Evolutionary conservation across 805 yeast genomes (phyloP), one percentile per base, ranked within the genome.

Genomic region (Saccharomycopsis synnaedendra): DNA sequence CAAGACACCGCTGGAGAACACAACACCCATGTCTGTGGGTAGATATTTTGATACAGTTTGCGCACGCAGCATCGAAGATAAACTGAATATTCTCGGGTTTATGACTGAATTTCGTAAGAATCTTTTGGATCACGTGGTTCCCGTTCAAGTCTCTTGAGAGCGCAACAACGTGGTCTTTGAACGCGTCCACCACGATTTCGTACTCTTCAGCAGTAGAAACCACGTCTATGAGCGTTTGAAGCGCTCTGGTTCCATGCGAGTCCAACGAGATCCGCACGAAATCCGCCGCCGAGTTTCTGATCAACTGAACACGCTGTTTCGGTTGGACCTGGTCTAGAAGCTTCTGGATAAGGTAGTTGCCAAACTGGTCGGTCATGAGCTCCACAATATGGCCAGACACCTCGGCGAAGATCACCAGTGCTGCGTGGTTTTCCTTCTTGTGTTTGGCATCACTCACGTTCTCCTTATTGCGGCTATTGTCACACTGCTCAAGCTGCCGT

Each of bases 1-100:
- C 97, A 57, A 93, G 74, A 64, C 97, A 89, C 57, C 97, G 76
- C 66, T 90, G 98, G 49, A 90, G 70, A 30, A 90, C 97, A 65
- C 97, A 90, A 67, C 98, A 93, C 5, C 97, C 98, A 60, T 93
- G 97, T 59, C 96, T 77, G 60, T 93, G 97, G 42, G 94, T 87
- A 4, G 96, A 95, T 48, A 93, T 86, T 49, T 79, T 82, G 37
- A 80, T 72, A 54, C 93, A 82, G 54, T 87, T 73, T 9, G 64
- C 65, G 50, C 81, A 71, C 3, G 93, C 93, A 11, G 95, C 83
- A 59, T 88, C 93, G 61, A 86, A 88, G 51, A 93, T 85, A 60
- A 93, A 90, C 61, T 89, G 93, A 55, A 85, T 75, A 49, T 85
- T 82, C n/a, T 66, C 69, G 2, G 83, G 70, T 31, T 66, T 62